These are phyloP conservation scores for Collybiopsis luxurians DNA, from an alignment of 768 basidiomycete genomes.

Conservation along the genomic window DNA sequence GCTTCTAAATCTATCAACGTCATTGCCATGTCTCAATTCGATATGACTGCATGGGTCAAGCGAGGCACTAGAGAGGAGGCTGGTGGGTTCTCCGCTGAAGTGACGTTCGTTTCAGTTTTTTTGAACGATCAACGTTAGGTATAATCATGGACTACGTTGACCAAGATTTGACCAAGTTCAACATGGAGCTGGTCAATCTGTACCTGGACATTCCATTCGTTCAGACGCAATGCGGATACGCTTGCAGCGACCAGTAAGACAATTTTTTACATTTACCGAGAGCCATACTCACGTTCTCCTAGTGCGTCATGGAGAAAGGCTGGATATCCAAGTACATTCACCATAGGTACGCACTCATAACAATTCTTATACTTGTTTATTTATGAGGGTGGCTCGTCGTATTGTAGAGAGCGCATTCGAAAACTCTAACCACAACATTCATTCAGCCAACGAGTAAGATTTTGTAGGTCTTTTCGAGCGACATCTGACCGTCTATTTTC, in stretches of 20 bases:
- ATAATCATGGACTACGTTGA: slow-evolving; percentile 11
- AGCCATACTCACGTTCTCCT: slow-evolving; percentile 12
- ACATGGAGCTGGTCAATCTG: slow-evolving; percentile 69
- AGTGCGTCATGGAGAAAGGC: slow-evolving; percentile 83
- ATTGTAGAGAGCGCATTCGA: slow-evolving; percentile 66
- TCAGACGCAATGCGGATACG: slow-evolving; percentile 90
- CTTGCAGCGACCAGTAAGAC: slow-evolving; percentile 87
- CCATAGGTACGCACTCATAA: slow-evolving; percentile 51
- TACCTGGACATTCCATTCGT: slow-evolving; percentile 87
- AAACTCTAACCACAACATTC: slow-evolving; percentile 83
- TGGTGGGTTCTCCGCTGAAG: slow-evolving; percentile 40
- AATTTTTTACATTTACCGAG: slow-evolving; percentile 24
- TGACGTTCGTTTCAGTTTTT: not conserved
- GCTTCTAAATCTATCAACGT: slow-evolving; percentile 61
- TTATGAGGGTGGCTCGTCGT: not conserved
- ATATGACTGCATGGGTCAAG: slow-evolving; percentile 91
- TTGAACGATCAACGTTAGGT: not conserved
- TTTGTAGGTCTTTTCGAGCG: slow-evolving; percentile 2
- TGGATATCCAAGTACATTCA: slow-evolving; percentile 82
- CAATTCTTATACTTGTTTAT: not conserved
- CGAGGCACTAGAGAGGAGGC: slow-evolving; percentile 73
- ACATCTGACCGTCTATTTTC: slow-evolving; percentile 8
- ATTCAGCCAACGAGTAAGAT: slow-evolving; percentile 74
- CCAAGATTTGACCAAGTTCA: slow-evolving; percentile 72
- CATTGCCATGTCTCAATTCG: slow-evolving; percentile 72